Base-by-base conservation (phyloP, 2,329 filamentous ascomycete species). In the Hymenoscyphus infarciens region DNA sequence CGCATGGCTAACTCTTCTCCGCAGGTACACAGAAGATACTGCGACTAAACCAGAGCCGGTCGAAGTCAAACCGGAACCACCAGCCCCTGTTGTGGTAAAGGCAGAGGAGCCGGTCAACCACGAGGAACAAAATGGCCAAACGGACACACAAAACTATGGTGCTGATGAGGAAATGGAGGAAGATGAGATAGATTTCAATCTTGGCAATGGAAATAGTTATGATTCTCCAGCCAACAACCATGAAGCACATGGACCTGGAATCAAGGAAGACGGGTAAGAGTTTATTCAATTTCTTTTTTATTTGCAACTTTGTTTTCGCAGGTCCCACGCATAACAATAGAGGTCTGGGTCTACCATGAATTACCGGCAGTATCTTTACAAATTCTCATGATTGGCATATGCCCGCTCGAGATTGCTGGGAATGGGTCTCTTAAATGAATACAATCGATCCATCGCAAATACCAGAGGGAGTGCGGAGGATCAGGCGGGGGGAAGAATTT, bases 251-350 rank as follows among this genome's bases (percentile, higher is more conserved):
- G 85, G 83, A 64, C 86, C 90, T 65, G 89, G 87, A 64, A 90
- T 93, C 62, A 96, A 96, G 78, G 91, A 96, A 85, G 91, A 96
- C 75, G 91, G 91, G 91, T 96, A 87, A 93, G 91, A 86, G 70
- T 69, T 61, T 63, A 68, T 71, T 56, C 58, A 38, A 67, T 69
- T 70, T 64, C 59, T 65, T 68, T 56, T 62, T 15, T 35, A n/a
- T 27, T 45, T 52, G 33, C 35, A n/a, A 25, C 25, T 55, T 25
- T 38, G 25, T 22, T 39, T 19, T 59, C 16, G 39, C 42, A 49
- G 6, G n/a, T 11, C 25, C 42, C 25, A 25, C 42, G 25, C 42
- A 49, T 49, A 49, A 49, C 42, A 45, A 10, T 49, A 49, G 10
- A 49, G n/a, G 19, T 49, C n/a, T 49, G n/a, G 19, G 42, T 22